Conservation (phyloP, 768 basidiomycete species). For the Cyclocybe aegerita region DNA sequence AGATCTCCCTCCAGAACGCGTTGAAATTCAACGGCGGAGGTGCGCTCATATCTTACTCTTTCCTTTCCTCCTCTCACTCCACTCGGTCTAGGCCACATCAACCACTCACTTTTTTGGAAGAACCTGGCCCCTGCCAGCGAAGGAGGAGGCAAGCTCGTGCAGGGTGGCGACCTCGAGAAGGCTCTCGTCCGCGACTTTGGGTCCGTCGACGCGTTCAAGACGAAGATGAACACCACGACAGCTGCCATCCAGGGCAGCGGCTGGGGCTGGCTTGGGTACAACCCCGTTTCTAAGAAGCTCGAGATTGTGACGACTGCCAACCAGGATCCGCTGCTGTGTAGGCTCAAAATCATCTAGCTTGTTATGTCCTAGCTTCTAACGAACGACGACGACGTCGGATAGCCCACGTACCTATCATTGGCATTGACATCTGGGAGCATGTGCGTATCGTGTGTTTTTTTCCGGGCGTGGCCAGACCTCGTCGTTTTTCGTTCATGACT, state of each 20-base stretch:
- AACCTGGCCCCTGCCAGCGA: conserved; percentile 78
- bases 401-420: conserved; percentile 90
- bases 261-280: conserved; percentile 97
- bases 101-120: conserved; percentile 97
- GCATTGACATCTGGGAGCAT: conserved; percentile 98
- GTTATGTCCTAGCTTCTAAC: background rate
- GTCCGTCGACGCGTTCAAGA: conserved; percentile 83
- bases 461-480: background rate
- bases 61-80: background rate
- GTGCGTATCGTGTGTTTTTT: conserved; percentile 41
- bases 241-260: conserved; percentile 95
- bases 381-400: background rate
- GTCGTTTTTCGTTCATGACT: conserved; percentile 3
- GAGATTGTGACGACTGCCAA: conserved; percentile 93
- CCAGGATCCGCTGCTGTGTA: conserved; percentile 82
- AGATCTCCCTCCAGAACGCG: conserved; percentile 85
- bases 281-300: conserved; percentile 63
- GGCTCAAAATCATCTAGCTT: conserved; percentile 10
- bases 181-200: conserved; percentile 84
- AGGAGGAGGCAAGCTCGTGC: conserved; percentile 61
- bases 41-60: conserved; percentile 17
- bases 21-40: conserved; percentile 99
- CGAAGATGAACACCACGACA: conserved; percentile 81
- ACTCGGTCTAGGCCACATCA: conserved; percentile 70
- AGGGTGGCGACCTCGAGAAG: conserved; percentile 67